Base-by-base conservation (phyloP, 2,329 filamentous ascomycete genomes). In the Alternaria solani region DNA sequence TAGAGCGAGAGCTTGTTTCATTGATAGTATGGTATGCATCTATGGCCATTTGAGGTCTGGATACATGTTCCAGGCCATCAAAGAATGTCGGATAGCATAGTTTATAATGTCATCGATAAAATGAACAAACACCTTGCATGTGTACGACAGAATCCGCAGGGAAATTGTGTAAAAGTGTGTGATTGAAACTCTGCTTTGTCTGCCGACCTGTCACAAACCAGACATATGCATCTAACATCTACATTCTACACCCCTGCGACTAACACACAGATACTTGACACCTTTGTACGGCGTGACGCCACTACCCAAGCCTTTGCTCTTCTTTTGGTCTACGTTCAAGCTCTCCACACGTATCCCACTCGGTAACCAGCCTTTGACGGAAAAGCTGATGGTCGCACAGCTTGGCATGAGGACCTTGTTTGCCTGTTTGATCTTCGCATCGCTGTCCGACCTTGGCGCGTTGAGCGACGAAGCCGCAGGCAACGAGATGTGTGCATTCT, bases 271-370 rank as follows among this genome's bases (percentile, higher is more conserved):
- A 79, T 99, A 99, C 81, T 99, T 99, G 67, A 99, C 95, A 1
- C 95, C 95, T 81, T 98, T 99, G 80, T 97, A 98, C 25, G 95
- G 95, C 80, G 93, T 96, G 39, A 98, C 88, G 2, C 91, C 88
- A 67, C 96, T 93, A 0, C 93, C 93, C 46, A 99, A 73, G 0
- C 95, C 95, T 58, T 90, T 87, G 78, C 92, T 96, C 81, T 90
- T 93, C 76, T 91, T 89, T n/a, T 87, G 83, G 75, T 89, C 87
- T 14, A 90, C 79, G n/a, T 82, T 81, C 62, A 90, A 73, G 66
- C 84, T 85, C 54, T 89, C 87, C 1, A 90, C 88, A 62, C 83
- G 86, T 68, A 90, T 83, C 4, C 88, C 88, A 65, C 87, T 89
- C 0, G 88, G 84, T 39, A 90, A 75, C 87, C 87, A 89, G 2